Evolutionary conservation across 2,329 filamentous ascomycete genomes (phyloP).

Genomic region (Mycosphaerella sp.): DNA sequence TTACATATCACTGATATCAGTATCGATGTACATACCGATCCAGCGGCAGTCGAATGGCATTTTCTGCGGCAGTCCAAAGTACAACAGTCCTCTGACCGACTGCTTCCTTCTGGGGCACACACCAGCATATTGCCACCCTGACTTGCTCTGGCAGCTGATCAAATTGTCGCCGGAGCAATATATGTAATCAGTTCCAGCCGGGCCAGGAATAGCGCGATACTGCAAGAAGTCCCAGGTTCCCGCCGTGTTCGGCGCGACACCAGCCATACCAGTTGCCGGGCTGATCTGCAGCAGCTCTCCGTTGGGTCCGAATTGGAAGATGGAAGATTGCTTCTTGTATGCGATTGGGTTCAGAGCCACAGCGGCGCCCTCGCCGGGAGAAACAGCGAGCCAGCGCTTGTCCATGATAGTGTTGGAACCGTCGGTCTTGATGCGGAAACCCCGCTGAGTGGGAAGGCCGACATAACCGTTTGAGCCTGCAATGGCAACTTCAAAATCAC

Average conservation of each 20-base stretch:
- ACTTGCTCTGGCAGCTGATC: slow-evolving; percentile 13
- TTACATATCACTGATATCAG: too few relatives aligned
- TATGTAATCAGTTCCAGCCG: slow-evolving; percentile 11
- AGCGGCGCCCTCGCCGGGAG: slow-evolving; percentile 11
- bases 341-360: slow-evolving; percentile 11
- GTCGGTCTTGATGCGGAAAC: slow-evolving; percentile 15
- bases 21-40: slow-evolving; percentile 10
- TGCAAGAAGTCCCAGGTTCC: slow-evolving; percentile 14
- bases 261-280: slow-evolving; percentile 14
- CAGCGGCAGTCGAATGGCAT: slow-evolving; percentile 12
- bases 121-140: slow-evolving; percentile 14
- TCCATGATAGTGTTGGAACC: slow-evolving; percentile 13
- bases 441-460: slow-evolving; percentile 7
- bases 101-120: slow-evolving; percentile 13
- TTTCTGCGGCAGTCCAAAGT: slow-evolving; percentile 11
- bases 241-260: slow-evolving; percentile 8
- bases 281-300: slow-evolving; percentile 14
- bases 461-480: slow-evolving; percentile 37
- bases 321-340: slow-evolving; percentile 11
- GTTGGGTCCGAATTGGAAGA: slow-evolving; percentile 12
- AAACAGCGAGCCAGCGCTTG: slow-evolving; percentile 20
- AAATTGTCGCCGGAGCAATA: slow-evolving; percentile 13
- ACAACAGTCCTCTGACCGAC: slow-evolving; percentile 12
- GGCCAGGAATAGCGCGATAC: slow-evolving; percentile 4
- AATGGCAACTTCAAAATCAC: slow-evolving; percentile 37